Percentiles rank a stretch among this genome's conserved stretches.
These are phyloP conservation scores for Xylaria sp. DNA, from an alignment of 2,329 filamentous ascomycete genomes.

Conservation along the genomic window DNA sequence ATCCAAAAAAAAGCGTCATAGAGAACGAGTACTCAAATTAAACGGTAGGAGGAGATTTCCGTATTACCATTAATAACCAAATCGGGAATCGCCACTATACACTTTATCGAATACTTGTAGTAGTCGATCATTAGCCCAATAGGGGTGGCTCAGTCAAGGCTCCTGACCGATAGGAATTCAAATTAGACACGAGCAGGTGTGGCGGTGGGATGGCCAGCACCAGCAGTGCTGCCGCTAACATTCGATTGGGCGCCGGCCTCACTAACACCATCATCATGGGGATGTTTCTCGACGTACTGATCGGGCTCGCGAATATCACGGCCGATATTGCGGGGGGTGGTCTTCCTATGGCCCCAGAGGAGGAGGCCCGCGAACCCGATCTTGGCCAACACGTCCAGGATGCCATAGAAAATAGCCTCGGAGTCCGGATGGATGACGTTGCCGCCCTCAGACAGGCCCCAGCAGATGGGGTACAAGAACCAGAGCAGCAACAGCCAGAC, in stretches of 20 bases:
- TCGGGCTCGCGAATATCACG: constrained; percentile 47
- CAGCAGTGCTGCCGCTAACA: constrained; percentile 18
- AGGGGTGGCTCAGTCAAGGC: too few species aligned
- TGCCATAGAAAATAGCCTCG: constrained; percentile 71
- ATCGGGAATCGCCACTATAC: too few species aligned
- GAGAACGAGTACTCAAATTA: too few species aligned
- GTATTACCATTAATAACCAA: too few species aligned
- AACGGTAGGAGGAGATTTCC: too few species aligned
- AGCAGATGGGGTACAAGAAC: constrained; percentile 69
- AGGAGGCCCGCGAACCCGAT: constrained; percentile 66
- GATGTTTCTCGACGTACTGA: constrained; percentile 33
- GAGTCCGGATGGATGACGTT: constrained; percentile 70
- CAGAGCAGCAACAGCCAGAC: constrained; percentile 64
- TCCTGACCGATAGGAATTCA: too few species aligned
- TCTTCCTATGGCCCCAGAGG: constrained; percentile 66
- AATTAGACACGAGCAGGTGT: too few species aligned
- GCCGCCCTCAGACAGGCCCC: constrained; percentile 67
- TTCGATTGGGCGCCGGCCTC: constrained; percentile 29
- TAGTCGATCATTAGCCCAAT: too few species aligned
- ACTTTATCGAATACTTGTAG: too few species aligned
- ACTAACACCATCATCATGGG: constrained; percentile 15
- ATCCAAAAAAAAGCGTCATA: too few species aligned
- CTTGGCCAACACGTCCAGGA: constrained; percentile 70
- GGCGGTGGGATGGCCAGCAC: constrained; percentile 20
- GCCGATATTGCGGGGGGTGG: constrained; percentile 62